Conservation (phyloP, 2,329 filamentous ascomycete genomes). For the Colletotrichum tropicicola region DNA sequence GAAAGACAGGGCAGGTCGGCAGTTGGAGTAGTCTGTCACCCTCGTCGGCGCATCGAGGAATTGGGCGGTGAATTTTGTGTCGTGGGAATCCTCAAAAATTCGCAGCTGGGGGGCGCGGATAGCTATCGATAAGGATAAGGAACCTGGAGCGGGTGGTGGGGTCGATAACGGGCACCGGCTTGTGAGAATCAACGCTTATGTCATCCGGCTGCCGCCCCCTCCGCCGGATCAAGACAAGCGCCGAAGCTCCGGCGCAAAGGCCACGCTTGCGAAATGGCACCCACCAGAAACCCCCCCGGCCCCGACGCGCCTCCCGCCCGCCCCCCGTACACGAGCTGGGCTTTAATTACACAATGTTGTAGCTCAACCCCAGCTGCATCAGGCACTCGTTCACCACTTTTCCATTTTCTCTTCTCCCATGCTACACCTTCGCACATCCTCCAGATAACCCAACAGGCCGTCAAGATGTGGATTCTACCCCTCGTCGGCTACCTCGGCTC, state of each 20-base stretch:
- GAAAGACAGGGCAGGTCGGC: background rate
- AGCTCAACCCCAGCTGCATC: background rate
- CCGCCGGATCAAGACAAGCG: conserved; percentile 6
- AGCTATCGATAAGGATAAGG: conserved; percentile 24
- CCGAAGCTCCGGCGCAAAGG: conserved; percentile 26
- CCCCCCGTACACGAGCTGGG: conserved; percentile 13
- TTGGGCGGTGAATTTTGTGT: conserved; percentile 26
- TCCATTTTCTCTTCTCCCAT: background rate
- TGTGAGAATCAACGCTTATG: background rate
- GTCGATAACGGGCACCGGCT: background rate
- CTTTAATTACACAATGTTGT: conserved; percentile 9
- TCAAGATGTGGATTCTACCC: conserved; percentile 92
- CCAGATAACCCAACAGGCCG: background rate
- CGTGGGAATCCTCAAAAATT: conserved; percentile 28
- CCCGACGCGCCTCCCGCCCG: conserved; percentile 11
- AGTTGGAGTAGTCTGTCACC: background rate
- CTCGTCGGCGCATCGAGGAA: conserved; percentile 16
- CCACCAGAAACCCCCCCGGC: background rate
- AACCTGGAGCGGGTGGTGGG: background rate
- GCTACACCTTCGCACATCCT: background rate
- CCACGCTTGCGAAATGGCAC: conserved; percentile 26
- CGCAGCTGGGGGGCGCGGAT: conserved; percentile 15
- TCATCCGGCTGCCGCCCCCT: background rate
- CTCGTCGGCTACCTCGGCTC: conserved; percentile 90
- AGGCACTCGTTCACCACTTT: background rate